Percentiles rank a stretch among this genome's conserved stretches.
Conservation (phyloP, 2,329 filamentous ascomycete species). For the Chrysoporthe deuterocubensis region DNA sequence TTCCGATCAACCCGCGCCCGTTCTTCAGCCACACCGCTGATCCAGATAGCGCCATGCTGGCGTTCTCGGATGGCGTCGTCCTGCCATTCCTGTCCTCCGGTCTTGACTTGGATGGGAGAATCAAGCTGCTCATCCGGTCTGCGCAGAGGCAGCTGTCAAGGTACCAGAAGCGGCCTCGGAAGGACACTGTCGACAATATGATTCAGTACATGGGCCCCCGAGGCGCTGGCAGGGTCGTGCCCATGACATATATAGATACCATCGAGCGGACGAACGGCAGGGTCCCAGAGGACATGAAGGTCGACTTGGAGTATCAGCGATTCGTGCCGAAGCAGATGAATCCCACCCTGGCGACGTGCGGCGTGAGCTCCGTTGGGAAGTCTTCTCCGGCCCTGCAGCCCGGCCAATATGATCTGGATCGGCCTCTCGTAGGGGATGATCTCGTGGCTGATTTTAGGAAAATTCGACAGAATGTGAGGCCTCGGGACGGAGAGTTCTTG, state of each 20-base stretch:
- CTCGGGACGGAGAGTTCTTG: conserved; percentile 25
- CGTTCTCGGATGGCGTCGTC: conserved; percentile 24
- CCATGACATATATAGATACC: conserved; percentile 24
- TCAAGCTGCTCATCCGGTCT: conserved; percentile 24
- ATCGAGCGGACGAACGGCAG: conserved; percentile 23
- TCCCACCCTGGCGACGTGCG: conserved; percentile 25
- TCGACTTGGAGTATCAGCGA: conserved; percentile 14
- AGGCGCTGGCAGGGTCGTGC: conserved; percentile 17
- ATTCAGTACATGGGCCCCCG: conserved; percentile 21
- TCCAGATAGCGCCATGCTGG: conserved; percentile 23
- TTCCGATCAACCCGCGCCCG: conserved; percentile 25
- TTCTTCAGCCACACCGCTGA: conserved; percentile 22
- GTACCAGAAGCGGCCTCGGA: conserved; percentile 22
- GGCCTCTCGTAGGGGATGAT: background rate
- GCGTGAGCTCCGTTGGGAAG: conserved; percentile 25
- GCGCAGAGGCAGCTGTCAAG: conserved; percentile 25
- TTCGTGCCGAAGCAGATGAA: conserved; percentile 21
- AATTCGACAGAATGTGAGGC: conserved; percentile 19
- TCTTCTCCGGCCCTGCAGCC: conserved; percentile 3
- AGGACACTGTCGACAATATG: background rate
- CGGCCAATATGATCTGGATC: conserved; percentile 20
- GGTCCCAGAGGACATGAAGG: conserved; percentile 12
- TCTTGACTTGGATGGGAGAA: conserved; percentile 24
- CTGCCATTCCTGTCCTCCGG: conserved; percentile 21
- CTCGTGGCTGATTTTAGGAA: conserved; percentile 20